Evolutionary conservation across 345 rosid genomes (phyloP).

Genomic region (Citrus cavaleriei): DNA sequence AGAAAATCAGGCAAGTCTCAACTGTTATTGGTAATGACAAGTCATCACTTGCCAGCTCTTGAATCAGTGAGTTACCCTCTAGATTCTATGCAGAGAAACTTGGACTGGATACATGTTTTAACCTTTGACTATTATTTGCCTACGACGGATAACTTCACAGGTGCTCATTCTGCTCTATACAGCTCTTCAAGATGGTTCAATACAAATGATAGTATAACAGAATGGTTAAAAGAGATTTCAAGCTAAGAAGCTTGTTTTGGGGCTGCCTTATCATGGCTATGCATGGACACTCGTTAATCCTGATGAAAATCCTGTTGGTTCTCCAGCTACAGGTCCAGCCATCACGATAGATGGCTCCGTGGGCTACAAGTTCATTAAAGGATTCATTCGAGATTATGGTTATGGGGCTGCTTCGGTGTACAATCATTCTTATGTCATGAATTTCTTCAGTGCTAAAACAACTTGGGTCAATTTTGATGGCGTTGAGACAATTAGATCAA

Average conservation of each 20-base stretch:
- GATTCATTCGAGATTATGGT: not conserved
- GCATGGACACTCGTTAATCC: slow-evolving; percentile 19
- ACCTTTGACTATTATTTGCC: slow-evolving; percentile 28
- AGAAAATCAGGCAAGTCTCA: slow-evolving; percentile 8
- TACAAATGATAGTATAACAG: slow-evolving; percentile 3
- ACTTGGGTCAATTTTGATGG: slow-evolving; percentile 6
- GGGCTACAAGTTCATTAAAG: not conserved
- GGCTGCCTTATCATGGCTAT: slow-evolving; percentile 28
- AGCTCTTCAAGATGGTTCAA: not conserved
- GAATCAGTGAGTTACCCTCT: slow-evolving; percentile 15
- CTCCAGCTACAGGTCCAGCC: slow-evolving; percentile 17
- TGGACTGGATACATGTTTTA: slow-evolving; percentile 13
- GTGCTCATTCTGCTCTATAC: slow-evolving; percentile 26
- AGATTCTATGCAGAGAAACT: slow-evolving; percentile 12
- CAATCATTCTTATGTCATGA: not conserved
- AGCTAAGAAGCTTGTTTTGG: slow-evolving; percentile 15
- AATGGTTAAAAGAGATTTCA: slow-evolving; percentile 23
- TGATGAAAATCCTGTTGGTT: slow-evolving; percentile 1
- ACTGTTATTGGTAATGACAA: slow-evolving; percentile 20
- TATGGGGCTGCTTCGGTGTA: not conserved
- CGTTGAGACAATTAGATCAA: slow-evolving; percentile 1
- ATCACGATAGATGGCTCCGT: slow-evolving; percentile 12
- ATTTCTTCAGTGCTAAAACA: not conserved
- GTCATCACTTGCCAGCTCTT: not conserved
- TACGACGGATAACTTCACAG: slow-evolving; percentile 14